Conservation (phyloP, 225 moss, liverwort and hornwort species). For the Antitrichia curtipendula region DNA sequence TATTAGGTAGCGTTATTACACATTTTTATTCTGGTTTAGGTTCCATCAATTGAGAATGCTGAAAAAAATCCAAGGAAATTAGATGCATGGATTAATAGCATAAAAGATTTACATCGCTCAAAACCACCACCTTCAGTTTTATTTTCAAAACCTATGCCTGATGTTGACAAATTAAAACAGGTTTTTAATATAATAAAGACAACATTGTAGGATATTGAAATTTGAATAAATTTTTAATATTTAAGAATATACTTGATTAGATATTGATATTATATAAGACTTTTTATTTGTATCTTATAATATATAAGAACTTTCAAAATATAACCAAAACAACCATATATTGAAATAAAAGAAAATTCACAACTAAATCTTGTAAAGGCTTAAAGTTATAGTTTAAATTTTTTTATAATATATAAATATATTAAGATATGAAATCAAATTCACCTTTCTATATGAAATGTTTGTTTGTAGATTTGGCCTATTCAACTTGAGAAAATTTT, state of each 20-base stretch:
- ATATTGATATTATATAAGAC: background rate
- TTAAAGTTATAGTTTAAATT: no score
- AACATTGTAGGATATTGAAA: no score
- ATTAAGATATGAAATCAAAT: accelerated
- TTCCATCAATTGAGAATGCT: conserved; percentile 47
- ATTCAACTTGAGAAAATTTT: conserved; percentile 25
- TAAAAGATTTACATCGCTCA: conserved; percentile 36
- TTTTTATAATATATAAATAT: no score
- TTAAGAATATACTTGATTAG: background rate
- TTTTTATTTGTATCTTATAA: background rate
- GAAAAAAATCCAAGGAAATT: conserved; percentile 36
- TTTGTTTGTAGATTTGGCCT: conserved; percentile 46
- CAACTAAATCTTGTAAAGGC: background rate
- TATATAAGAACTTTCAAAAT: background rate
- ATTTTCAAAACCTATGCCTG: conserved; percentile 57
- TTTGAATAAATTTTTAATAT: background rate
- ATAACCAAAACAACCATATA: background rate
- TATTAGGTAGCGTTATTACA: accelerated
- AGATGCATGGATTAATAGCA: conserved; percentile 61
- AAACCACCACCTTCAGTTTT: conserved; percentile 18
- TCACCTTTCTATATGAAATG: background rate
- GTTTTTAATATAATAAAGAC: background rate
- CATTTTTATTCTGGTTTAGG: background rate
- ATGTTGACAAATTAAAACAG: conserved; percentile 34
- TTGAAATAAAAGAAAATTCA: background rate